Base-by-base conservation (phyloP, 2,329 filamentous ascomycete species). In the Talaromyces sp. region DNA sequence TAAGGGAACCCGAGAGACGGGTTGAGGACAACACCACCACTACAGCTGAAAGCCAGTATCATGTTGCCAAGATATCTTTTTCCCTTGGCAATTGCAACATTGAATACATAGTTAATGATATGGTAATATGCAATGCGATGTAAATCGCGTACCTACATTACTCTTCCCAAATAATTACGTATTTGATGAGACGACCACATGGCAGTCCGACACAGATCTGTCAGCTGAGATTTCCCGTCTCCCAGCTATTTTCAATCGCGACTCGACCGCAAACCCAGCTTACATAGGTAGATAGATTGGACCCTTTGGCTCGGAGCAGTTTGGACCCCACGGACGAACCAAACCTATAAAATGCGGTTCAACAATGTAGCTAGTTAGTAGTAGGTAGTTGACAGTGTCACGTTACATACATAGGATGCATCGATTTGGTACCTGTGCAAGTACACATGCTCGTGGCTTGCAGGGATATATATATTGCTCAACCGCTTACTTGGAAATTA, bases 401-500 rank as follows among this genome's bases (percentile, higher is more conserved):
- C 49, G 49, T 53, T 53, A 17, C 49, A 53, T 31, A n/a, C 27
- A 31, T n/a, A n/a, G 25, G 25, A 29, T 31, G 17, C 27, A 31
- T 31, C 27, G 27, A n/a, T 8, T 2, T 51, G 15, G 25, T 51
- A 13, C 45, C 22, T 49, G 22, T 27, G 19, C 22, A 22, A 27
- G 6, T 29, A 51, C 1, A 27, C 31, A n/a, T 51, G 49, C 49
- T 53, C 27, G 49, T 53, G 15, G 49, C 49, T 5, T 31, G 25
- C 49, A 53, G 49, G 49, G 49, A 53, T 53, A n/a, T 53, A n/a
- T 53, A 31, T 53, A 27, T 51, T 47, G 45, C 45, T 47, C 45
- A 25, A 47, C 45, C 45, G 45, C 45, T 15, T 47, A 25, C 19
- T 25, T 47, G 45, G 45, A 22, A 27, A 17, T 29, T 11, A 31